phyloP scores from a whole-genome alignment of 805 yeast species.

The Candida boleticola region DNA sequence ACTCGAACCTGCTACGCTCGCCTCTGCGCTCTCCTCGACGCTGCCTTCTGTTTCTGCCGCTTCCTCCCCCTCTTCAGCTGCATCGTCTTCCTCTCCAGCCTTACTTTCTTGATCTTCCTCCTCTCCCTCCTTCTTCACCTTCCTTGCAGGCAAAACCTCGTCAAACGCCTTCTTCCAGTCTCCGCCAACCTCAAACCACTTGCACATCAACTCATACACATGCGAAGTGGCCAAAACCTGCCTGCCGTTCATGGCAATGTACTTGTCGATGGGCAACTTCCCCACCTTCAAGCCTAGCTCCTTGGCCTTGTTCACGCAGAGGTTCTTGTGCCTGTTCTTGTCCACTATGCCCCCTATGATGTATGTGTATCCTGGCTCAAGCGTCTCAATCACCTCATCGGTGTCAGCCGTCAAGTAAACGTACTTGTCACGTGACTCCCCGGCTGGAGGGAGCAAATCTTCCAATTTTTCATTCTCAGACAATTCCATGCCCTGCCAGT shows the following conservation, averaged over 20 bases:
- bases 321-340: slow-evolving; percentile 79
- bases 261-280: slow-evolving; percentile 84
- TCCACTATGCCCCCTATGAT: slow-evolving; percentile 96
- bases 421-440: slow-evolving; percentile 37
- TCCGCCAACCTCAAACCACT: slow-evolving; percentile 64
- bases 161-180: slow-evolving; percentile 90
- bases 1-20: no score
- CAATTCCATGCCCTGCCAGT: slow-evolving; percentile 69
- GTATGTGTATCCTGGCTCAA: slow-evolving; percentile 72
- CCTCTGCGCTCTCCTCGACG: no score
- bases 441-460: slow-evolving; percentile 26
- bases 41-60: not conserved
- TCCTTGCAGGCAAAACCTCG: slow-evolving; percentile 81
- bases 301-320: slow-evolving; percentile 82
- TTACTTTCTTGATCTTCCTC: slow-evolving; percentile 7
- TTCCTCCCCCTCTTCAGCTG: slow-evolving; percentile 1
- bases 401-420: slow-evolving; percentile 89
- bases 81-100: slow-evolving; percentile 7
- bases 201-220: slow-evolving; percentile 83
- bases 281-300: slow-evolving; percentile 68
- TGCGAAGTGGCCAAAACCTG: slow-evolving; percentile 91
- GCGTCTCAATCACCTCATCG: slow-evolving; percentile 58
- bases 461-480: slow-evolving; percentile 31
- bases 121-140: slow-evolving; percentile 34
- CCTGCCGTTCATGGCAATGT: slow-evolving; percentile 78